phyloP scores from a whole-genome alignment of 1,284 basidiomycete species.

The Microstroma glucosiphilum region DNA sequence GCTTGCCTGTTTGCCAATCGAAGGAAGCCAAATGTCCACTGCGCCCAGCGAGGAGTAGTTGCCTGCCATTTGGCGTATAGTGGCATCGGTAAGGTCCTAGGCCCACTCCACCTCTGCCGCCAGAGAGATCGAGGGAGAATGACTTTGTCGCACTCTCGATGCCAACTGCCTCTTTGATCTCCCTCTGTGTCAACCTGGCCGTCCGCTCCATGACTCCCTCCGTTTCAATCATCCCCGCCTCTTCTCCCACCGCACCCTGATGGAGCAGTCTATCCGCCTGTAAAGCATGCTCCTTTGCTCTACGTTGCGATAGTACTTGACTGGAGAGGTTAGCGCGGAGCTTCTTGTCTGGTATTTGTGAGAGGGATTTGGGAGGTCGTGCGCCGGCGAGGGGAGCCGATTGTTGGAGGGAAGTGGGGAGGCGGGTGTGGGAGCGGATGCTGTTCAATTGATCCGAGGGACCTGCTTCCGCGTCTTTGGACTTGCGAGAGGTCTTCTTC shows the following conservation, averaged over 20 bases:
- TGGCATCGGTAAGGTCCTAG: conserved; percentile 69
- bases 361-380: conserved; percentile 31
- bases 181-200: conserved; percentile 76
- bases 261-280: conserved; percentile 47
- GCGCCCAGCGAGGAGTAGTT: conserved; percentile 57
- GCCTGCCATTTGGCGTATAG: conserved; percentile 87
- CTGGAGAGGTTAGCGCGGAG: conserved; percentile 41
- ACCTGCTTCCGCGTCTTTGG: not conserved
- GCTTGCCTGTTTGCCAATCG: conserved; percentile 81
- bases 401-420: conserved; percentile 39
- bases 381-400: conserved; percentile 29
- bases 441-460: not conserved
- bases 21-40: conserved; percentile 89
- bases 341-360: conserved; percentile 45
- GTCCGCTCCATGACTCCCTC: conserved; percentile 78
- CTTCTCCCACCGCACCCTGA: conserved; percentile 48
- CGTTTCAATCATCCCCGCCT: conserved; percentile 65
- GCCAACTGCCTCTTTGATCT: conserved; percentile 67
- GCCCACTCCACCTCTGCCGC: conserved; percentile 48
- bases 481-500: not conserved
- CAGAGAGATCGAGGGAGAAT: conserved; percentile 74
- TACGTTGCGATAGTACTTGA: conserved; percentile 33
- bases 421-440: conserved; percentile 19
- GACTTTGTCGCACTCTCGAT: conserved; percentile 68
- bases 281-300: conserved; percentile 39